Evolutionary conservation across 2,329 filamentous ascomycete species (phyloP).

Genomic region (Aspergillus sp.): DNA sequence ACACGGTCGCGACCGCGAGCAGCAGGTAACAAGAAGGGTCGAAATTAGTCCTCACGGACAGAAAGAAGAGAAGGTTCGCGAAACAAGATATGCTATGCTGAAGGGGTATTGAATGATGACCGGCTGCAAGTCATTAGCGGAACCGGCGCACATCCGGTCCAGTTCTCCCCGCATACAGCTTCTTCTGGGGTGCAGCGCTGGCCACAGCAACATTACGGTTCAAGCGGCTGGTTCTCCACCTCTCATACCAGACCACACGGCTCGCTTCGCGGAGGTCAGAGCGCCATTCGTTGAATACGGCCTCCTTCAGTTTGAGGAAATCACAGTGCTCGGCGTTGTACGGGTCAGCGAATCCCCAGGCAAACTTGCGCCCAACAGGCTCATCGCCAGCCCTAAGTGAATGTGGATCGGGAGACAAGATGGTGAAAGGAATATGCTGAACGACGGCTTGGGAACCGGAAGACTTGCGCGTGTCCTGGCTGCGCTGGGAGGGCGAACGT

Average conservation of each 20-base stretch:
- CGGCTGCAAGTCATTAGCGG: constrained; percentile 8
- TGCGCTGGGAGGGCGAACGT: constrained; percentile 36
- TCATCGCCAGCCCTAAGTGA: constrained; percentile 55
- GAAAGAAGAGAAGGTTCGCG: not conserved
- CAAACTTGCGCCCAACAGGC: constrained; percentile 78
- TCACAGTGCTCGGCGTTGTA: constrained; percentile 92
- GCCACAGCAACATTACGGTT: constrained; percentile 33
- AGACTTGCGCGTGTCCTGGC: constrained; percentile 53
- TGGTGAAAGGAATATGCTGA: constrained; percentile 82
- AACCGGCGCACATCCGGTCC: constrained; percentile 27
- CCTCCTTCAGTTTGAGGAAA: constrained; percentile 85
- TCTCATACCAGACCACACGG: constrained; percentile 91
- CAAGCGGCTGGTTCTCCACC: constrained; percentile 72
- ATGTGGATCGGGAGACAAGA: constrained; percentile 92
- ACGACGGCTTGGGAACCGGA: constrained; percentile 40
- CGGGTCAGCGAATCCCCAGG: constrained; percentile 96
- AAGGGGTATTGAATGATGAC: not conserved
- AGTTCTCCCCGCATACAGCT: constrained; percentile 31
- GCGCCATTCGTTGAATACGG: constrained; percentile 92
- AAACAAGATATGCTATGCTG: not conserved
- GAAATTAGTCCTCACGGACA: not conserved
- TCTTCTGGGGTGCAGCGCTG: constrained; percentile 25
- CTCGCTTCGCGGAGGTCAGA: constrained; percentile 86
- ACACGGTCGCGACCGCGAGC: not conserved
- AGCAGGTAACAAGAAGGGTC: not conserved